Evolutionary conservation across 768 basidiomycete species (phyloP), one percentile per base, ranked within the genome.

Genomic region (Mycena kentingensis): DNA sequence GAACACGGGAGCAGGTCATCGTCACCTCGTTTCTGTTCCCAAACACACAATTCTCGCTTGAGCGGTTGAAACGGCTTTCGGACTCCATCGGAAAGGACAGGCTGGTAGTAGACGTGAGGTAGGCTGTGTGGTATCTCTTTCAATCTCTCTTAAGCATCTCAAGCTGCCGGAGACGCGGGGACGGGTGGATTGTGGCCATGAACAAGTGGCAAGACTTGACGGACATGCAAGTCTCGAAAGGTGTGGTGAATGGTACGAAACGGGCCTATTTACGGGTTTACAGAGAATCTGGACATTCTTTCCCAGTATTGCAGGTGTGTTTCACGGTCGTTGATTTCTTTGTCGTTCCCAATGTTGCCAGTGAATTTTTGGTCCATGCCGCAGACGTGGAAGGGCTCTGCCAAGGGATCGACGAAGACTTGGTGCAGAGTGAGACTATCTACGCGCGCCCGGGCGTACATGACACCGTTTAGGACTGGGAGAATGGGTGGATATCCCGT

Each of bases 311-410:
- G 93, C 78, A 91, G 87, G 90, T 85, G 31, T 55, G 69, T 60
- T 31, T 7, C 29, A n/a, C 26, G n/a, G 2, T 24, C 28, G 13
- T 19, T 11, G n/a, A 11, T 1, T 15, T 37, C 28, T 31, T 22
- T 38, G 32, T 4, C 7, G n/a, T 3, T 36, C n/a, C n/a, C 25
- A 51, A 29, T 8, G 50, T 27, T 44, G 38, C 7, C 58, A 94
- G 94, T 59, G 97, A 98, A 66, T 91, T 99, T 59, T 73, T 99
- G 37, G 78, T 99, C 24, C 97, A 99, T 69, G 96, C 97, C 0
- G 97, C 97, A n/a, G 97, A 98, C 60, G 95, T 99, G 8, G 97
- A 99, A 69, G 97, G 97, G 0, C 73, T 98, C 21, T 98, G 97
- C 67, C 85, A 94, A 72, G 97, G 97, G 1, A 94, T 98, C 52